Evolutionary conservation across 192 early-diverging fungal species (phyloP), one percentile per base, ranked within the genome.

Genomic region (Tieghemiomyces parasiticus): DNA sequence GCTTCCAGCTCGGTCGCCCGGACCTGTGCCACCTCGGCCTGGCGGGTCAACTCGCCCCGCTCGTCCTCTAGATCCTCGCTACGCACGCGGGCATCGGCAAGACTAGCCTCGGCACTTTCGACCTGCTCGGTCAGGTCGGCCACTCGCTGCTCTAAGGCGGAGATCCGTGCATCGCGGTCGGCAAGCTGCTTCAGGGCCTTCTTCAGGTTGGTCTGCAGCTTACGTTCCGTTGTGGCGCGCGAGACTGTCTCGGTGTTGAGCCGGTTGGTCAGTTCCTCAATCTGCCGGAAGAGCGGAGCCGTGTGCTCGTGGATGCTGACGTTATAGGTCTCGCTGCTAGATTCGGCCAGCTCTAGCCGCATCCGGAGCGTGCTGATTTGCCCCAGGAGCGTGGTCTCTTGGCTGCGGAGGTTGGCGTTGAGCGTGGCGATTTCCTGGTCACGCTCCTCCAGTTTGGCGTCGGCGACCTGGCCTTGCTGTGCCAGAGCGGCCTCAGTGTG

Each of bases 231-330:
- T 20, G 60, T 46, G 58, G 42, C 52, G 14, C 69, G 68, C 59
- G 60, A 64, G 51, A 67, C 64, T 3, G 73, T 56, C 2, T 30
- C 54, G 34, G 68, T 64, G 25, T 67, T 67, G 45, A 63, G 31
- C 38, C 60, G 68, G 34, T 29, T 31, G 54, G 54, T 56, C 58
- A 71, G 45, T 22, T 71, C 73, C 59, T 74, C 73, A 31, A 71
- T 68, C 56, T 74, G 73, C 63, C 65, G 69, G 53, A 71, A 56
- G 42, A 74, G 64, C 34, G 72, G 72, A 19, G 62, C 45, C 46
- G 72, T 70, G 35, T 74, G 72, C 53, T 70, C 66, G 62, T 70
- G 63, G 54, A 74, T 60, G 30, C 62, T 67, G 32, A 61, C 63
- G 49, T 61, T 28, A 46, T 61, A 54, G 48, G 70, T 65, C 31